Evolutionary conservation across 345 rosid species (phyloP), one percentile per base, ranked within the genome.

Genomic region (Camelina hispida): DNA sequence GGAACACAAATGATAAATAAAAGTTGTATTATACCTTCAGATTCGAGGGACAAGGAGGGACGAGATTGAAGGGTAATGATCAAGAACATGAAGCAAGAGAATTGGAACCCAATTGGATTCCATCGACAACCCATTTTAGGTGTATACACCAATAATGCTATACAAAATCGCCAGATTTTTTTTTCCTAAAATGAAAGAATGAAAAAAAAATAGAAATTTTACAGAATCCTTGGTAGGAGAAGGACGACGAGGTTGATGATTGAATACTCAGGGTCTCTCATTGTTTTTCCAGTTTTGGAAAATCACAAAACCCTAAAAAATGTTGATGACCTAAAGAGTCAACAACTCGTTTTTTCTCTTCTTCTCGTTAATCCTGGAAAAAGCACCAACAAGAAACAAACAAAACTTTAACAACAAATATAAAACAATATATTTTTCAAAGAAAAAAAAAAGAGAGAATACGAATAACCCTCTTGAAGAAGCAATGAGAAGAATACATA

Each of bases 61-160:
- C 77, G 78, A 84, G 85, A 71, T 52, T 75, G 71, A 70, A 87
- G 78, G 60, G 69, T 58, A 46, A 83, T 52, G 71, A 85, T 77
- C 67, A 87, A 81, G 77, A 85, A 77, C 76, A 85, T 71, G 70
- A 83, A 79, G 80, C 78, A 81, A 40, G 85, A 83, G 66, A 87
- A 80, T 44, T 82, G 88, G 85, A 85, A 85, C 70, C 87, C 86
- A 70, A 71, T 68, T 23, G 87, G 85, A 73, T 82, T 87, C 96
- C 97, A 87, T 88, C 88, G 84, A 81, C 74, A 87, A 80, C 86
- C 89, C 98, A 91, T 89, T 81, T 82, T 78, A 62, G 78, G 76
- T 71, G 30, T 28, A 72, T 38, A 75, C 76, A 78, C 58, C 75
- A 80, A 74, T n/a, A n/a, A n/a, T 65, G 66, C 85, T 79, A 75